Percentiles rank a stretch among this genome's conserved stretches.
These are phyloP conservation scores for Pseudocohnilembus persalinus DNA, from an alignment of 169 alveolate species.

Conservation along the genomic window DNA sequence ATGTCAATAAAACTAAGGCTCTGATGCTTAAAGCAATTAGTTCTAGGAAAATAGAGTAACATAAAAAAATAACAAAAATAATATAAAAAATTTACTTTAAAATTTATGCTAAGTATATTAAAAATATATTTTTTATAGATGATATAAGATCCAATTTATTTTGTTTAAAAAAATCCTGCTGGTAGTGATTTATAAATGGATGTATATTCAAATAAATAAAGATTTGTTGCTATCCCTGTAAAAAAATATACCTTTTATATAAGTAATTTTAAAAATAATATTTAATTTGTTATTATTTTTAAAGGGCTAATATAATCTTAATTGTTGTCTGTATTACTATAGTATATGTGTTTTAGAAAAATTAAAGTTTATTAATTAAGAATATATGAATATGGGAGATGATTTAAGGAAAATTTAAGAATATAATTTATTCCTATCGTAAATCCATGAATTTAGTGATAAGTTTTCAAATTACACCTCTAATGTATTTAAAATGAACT, in stretches of 20 bases:
- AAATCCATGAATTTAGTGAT: background rate
- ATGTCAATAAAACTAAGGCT: too few relatives aligned
- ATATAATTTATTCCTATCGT: background rate
- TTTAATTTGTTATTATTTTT: too few relatives aligned
- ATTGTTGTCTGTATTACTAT: background rate
- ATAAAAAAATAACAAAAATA: too few relatives aligned
- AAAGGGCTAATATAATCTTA: background rate
- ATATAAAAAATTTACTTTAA: too few relatives aligned
- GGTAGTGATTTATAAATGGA: background rate
- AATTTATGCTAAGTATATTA: background rate
- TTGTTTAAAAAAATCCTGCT: background rate
- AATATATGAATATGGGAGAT: background rate
- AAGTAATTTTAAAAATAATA: too few relatives aligned
- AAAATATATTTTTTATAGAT: background rate
- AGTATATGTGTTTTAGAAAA: background rate
- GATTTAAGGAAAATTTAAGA: background rate
- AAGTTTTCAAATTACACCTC: too few relatives aligned
- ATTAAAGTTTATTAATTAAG: background rate
- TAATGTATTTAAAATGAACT: too few relatives aligned
- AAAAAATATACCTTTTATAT: too few relatives aligned
- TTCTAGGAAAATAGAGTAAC: too few relatives aligned
- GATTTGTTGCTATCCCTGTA: background rate
- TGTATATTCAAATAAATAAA: too few relatives aligned
- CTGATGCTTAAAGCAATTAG: too few relatives aligned
- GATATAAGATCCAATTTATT: background rate